Percentiles rank a stretch among this genome's conserved stretches.
phyloP scores from a whole-genome alignment of 768 basidiomycete genomes.

The Mycena alexandri region DNA sequence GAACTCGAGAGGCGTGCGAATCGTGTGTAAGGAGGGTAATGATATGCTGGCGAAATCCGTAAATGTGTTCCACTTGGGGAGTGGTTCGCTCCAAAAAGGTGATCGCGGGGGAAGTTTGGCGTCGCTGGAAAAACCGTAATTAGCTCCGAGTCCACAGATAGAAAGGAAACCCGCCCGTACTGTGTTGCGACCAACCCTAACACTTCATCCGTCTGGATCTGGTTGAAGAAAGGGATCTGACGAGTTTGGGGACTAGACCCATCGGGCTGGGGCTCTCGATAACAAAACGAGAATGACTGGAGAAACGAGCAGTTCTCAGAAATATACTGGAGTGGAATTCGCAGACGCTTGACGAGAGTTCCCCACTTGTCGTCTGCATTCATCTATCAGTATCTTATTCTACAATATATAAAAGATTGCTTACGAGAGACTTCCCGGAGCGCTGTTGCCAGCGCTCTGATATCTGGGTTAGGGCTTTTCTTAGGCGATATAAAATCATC shows the following conservation, averaged over 20 bases:
- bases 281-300: neutral
- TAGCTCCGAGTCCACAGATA: neutral
- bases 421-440: too few relatives aligned
- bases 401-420: too few relatives aligned
- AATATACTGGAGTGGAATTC: neutral
- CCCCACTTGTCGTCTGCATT: constrained; percentile 9
- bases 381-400: too few relatives aligned
- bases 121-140: neutral
- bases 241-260: neutral
- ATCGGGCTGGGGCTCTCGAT: neutral
- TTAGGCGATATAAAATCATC: too few relatives aligned
- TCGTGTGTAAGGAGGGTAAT: neutral
- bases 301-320: neutral
- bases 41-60: neutral
- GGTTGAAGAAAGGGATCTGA: neutral
- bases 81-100: neutral
- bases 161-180: neutral
- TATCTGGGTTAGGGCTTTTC: too few relatives aligned
- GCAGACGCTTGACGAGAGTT: neutral
- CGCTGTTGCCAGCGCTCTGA: too few relatives aligned
- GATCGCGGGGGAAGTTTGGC: neutral
- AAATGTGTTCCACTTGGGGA: neutral
- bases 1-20: neutral
- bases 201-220: neutral
- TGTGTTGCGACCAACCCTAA: neutral